Evolutionary conservation across 176 grass and related monocot species (phyloP).

Genomic region (Carex kokanica): DNA sequence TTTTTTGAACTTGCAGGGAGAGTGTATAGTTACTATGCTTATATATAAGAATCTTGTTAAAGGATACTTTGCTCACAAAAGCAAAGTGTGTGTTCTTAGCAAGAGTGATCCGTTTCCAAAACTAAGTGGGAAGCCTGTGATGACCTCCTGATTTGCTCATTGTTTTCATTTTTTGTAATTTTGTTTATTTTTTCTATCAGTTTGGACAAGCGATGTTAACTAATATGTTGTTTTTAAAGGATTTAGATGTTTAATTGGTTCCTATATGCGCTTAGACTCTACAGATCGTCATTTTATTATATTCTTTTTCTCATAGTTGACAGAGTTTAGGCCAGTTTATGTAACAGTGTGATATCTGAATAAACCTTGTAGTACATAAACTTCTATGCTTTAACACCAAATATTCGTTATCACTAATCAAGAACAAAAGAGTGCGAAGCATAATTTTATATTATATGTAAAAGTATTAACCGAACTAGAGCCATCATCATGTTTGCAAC

Average conservation of each 20-base stretch:
- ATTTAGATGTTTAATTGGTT: not conserved
- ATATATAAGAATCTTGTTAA: conserved; percentile 91
- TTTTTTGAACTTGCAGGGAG: conserved; percentile 46
- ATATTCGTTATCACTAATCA: too few relatives aligned
- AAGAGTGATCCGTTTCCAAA: conserved; percentile 92
- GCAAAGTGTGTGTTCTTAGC: conserved; percentile 93
- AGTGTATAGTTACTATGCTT: conserved; percentile 81
- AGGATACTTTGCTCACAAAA: conserved; percentile 93
- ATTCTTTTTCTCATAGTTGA: not conserved
- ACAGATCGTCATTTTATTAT: not conserved
- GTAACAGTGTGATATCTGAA: not conserved
- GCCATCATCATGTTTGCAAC: not conserved
- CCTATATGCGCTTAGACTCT: not conserved
- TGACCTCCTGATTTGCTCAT: conserved; percentile 13
- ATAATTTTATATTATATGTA: too few relatives aligned
- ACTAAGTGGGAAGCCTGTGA: conserved; percentile 73
- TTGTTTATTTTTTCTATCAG: not conserved
- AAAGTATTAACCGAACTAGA: not conserved
- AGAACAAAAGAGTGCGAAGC: not conserved
- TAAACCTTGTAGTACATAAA: too few relatives aligned
- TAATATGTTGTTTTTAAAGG: not conserved
- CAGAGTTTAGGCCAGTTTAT: not conserved
- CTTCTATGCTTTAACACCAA: too few relatives aligned
- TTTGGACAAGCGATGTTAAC: not conserved
- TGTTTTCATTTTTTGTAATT: not conserved